These are phyloP conservation scores for Graphilbum sp. DNA, from an alignment of 2,329 filamentous ascomycete species.

Conservation along the genomic window DNA sequence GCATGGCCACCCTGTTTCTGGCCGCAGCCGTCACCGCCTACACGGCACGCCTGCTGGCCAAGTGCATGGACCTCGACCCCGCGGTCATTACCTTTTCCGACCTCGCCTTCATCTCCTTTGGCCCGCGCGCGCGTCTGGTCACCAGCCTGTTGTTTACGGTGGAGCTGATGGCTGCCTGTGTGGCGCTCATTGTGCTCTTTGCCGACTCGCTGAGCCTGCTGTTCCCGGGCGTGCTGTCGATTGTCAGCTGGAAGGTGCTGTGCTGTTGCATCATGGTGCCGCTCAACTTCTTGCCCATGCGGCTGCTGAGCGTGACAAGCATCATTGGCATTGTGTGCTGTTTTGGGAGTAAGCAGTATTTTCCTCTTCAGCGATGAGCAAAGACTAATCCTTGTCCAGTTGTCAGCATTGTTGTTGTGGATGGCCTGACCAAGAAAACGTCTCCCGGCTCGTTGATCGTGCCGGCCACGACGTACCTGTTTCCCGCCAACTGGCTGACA, in stretches of 20 bases:
- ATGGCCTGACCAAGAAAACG: slow-evolving; percentile 71
- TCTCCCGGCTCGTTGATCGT: slow-evolving; percentile 68
- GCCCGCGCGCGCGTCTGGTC: slow-evolving; percentile 60
- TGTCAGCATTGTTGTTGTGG: slow-evolving; percentile 64
- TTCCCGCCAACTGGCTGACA: slow-evolving; percentile 74
- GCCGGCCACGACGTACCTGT: slow-evolving; percentile 63
- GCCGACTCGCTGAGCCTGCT: slow-evolving; percentile 73
- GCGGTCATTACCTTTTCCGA: slow-evolving; percentile 89
- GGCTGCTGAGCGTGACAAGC: slow-evolving; percentile 76
- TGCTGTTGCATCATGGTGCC: slow-evolving; percentile 66
- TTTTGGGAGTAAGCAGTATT: slow-evolving; percentile 55
- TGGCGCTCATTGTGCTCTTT: slow-evolving; percentile 84
- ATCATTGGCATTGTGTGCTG: slow-evolving; percentile 85
- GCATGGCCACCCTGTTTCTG: slow-evolving; percentile 56
- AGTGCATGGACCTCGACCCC: slow-evolving; percentile 73
- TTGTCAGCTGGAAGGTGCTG: slow-evolving; percentile 68
- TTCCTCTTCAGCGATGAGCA: not conserved
- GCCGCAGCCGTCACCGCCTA: slow-evolving; percentile 67
- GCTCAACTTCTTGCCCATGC: slow-evolving; percentile 69
- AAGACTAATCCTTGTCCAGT: no score
- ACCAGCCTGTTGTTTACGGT: slow-evolving; percentile 78
- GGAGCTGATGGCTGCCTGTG: slow-evolving; percentile 74
- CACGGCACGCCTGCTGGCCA: slow-evolving; percentile 70
- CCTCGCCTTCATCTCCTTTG: slow-evolving; percentile 80
- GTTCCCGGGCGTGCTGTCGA: slow-evolving; percentile 49